A percentile compares a stretch with the other conserved stretches of the same genome.
These are phyloP conservation scores for Epichloe scottii DNA, from an alignment of 2,329 filamentous ascomycete species.

Conservation along the genomic window DNA sequence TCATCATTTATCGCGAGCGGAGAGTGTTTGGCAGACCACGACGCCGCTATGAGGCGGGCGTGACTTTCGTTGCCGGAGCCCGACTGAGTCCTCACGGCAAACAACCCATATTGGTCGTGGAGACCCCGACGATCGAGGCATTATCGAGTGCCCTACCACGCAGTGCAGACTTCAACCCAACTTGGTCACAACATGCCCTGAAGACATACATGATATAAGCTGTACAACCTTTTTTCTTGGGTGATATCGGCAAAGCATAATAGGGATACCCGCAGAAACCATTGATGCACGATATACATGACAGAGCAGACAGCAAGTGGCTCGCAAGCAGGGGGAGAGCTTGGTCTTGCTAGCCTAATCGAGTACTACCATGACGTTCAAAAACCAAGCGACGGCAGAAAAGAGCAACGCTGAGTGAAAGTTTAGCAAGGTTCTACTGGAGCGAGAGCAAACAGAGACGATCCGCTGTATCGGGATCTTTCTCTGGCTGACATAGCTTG, in stretches of 20 bases:
- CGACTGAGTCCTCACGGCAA: not conserved
- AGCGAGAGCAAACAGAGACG: not conserved
- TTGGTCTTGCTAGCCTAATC: not conserved
- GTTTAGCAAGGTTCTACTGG: not conserved
- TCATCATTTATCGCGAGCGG: not conserved
- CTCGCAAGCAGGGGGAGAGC: not conserved
- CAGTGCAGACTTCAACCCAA: not conserved
- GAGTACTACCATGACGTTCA: not conserved
- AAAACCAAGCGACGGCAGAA: not conserved
- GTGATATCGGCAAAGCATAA: not conserved
- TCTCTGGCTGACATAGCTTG: not conserved
- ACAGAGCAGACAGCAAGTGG: not conserved
- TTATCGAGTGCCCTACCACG: not conserved
- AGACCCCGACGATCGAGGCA: not conserved
- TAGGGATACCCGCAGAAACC: not conserved
- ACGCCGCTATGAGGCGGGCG: not conserved
- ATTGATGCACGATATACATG: not conserved
- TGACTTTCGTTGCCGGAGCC: not conserved
- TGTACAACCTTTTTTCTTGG: not conserved
- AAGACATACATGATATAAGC: not conserved
- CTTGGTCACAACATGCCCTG: not conserved
- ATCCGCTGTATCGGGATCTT: conserved; percentile 1
- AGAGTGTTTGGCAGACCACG: not conserved
- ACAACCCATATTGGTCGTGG: not conserved
- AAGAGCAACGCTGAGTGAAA: not conserved